phyloP scores from a whole-genome alignment of 306 rosid genomes.

The Psophocarpus tetragonolobus region DNA sequence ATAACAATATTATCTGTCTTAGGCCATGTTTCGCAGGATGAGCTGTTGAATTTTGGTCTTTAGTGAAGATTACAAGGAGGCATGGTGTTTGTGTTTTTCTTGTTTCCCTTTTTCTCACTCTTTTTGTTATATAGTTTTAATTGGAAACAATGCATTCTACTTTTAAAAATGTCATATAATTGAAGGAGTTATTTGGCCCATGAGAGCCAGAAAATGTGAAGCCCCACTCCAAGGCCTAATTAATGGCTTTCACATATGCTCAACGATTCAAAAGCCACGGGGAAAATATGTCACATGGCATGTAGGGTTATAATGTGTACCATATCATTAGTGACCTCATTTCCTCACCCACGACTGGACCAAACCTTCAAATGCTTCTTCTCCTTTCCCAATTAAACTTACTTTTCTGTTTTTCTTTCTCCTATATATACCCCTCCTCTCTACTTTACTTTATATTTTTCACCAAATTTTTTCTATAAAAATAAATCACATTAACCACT shows the following conservation, averaged over 20 bases:
- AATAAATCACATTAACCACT: no score
- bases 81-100: constrained; percentile 5
- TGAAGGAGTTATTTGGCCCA: background rate
- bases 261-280: background rate
- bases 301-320: background rate
- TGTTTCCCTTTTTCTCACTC: background rate
- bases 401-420: background rate
- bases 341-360: background rate
- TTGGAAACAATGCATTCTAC: background rate
- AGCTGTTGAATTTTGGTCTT: constrained; percentile 29
- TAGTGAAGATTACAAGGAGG: constrained; percentile 22
- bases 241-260: background rate
- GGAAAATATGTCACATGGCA: constrained; percentile 27
- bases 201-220: background rate
- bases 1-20: background rate
- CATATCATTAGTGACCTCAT: constrained; percentile 4
- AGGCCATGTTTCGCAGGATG: constrained; percentile 25
- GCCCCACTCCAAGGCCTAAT: background rate
- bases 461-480: no score
- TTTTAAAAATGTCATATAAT: background rate
- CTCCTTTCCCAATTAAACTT: background rate
- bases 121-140: background rate
- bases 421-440: background rate
- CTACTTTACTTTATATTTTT: background rate
- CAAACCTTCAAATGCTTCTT: background rate